Conservation (phyloP, 495 filamentous ascomycete genomes). For the Penicillium bovifimosum region DNA sequence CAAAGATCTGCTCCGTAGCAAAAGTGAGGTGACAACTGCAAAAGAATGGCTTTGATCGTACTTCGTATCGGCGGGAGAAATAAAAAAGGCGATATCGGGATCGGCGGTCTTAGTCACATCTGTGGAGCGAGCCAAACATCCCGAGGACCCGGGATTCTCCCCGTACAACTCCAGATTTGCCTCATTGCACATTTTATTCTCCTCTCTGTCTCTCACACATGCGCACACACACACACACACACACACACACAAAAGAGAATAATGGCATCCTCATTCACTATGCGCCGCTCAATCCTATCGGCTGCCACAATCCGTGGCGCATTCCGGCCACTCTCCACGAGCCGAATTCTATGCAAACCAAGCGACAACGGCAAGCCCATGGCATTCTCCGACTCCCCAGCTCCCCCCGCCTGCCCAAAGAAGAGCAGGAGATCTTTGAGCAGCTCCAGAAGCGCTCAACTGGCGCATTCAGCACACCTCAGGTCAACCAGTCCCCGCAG, state of each 20-base stretch:
- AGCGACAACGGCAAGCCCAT: conserved; percentile 30
- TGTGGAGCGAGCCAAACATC: conserved; percentile 16
- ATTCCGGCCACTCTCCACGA: conserved; percentile 33
- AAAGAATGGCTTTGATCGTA: neutral
- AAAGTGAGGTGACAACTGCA: neutral
- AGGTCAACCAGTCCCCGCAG: conserved; percentile 26
- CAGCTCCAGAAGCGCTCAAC: conserved; percentile 68
- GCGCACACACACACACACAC: conserved; percentile 5
- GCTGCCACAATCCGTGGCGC: conserved; percentile 14
- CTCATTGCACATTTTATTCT: conserved; percentile 1
- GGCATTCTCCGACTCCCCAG: conserved; percentile 48
- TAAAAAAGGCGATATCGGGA: conserved; percentile 37
- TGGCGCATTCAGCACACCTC: conserved; percentile 67
- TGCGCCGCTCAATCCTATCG: conserved; percentile 19
- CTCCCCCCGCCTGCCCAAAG: conserved; percentile 81
- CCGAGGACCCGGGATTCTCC: conserved; percentile 1
- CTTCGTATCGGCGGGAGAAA: conserved; percentile 13
- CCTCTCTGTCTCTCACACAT: too few species aligned
- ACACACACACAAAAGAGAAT: conserved; percentile 7
- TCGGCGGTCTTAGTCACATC: conserved; percentile 26
- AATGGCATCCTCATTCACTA: conserved; percentile 14
- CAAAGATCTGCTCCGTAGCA: neutral
- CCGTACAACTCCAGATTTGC: conserved; percentile 1
- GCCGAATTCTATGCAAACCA: conserved; percentile 22
- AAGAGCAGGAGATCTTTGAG: conserved; percentile 92